phyloP scores from a whole-genome alignment of 441 rosid species.

The Pelargonium citronellum region DNA sequence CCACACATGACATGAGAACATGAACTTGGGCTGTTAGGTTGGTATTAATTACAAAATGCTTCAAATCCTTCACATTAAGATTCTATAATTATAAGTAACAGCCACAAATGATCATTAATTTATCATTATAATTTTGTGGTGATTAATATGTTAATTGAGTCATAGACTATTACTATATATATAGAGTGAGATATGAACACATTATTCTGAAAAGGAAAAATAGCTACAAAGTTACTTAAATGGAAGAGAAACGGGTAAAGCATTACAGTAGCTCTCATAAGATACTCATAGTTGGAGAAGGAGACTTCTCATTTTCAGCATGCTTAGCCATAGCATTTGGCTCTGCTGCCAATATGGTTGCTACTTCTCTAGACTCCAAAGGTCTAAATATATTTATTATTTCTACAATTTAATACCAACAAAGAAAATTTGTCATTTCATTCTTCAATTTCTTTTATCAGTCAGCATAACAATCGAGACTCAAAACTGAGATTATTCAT shows the following conservation, averaged over 20 bases:
- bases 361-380: conserved; percentile 39
- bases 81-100: too few species aligned
- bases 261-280: conserved; percentile 31
- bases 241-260: background rate
- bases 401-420: too few species aligned
- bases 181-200: background rate
- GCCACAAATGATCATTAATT: too few species aligned
- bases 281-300: conserved; percentile 39
- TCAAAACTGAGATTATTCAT: background rate
- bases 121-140: too few species aligned
- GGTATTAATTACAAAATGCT: too few species aligned
- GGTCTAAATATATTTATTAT: background rate
- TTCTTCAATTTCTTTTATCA: too few species aligned
- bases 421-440: background rate
- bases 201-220: background rate
- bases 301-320: conserved; percentile 36
- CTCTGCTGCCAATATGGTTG: conserved; percentile 34
- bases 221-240: background rate
- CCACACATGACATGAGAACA: too few species aligned
- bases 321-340: conserved; percentile 40
- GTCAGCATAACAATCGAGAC: background rate
- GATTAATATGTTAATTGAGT: too few species aligned
- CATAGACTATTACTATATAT: background rate
- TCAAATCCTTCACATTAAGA: too few species aligned
- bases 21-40: too few species aligned